Conservation (phyloP, 495 filamentous ascomycete species). For the Xylaria flabelliformis region DNA sequence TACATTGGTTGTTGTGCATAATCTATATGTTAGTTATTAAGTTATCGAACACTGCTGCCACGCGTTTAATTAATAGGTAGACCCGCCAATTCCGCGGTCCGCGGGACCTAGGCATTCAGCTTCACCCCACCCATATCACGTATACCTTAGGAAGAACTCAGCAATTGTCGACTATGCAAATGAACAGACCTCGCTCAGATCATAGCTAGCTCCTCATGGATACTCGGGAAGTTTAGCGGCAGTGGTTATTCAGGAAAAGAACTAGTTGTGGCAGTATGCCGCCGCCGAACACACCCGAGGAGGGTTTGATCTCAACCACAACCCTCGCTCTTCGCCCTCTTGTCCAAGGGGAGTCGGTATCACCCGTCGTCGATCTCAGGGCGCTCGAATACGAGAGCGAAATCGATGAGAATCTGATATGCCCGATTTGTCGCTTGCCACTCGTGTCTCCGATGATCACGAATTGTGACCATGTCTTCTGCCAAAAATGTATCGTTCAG, state of each 20-base stretch:
- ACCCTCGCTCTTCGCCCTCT: constrained; percentile 33
- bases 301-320: constrained; percentile 37
- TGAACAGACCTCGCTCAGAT: not conserved
- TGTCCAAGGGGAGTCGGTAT: constrained; percentile 20
- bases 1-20: not conserved
- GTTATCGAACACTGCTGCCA: not conserved
- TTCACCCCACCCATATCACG: constrained; percentile 7
- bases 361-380: constrained; percentile 62
- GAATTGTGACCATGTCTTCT: constrained; percentile 74
- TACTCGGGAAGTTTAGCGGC: not conserved
- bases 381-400: constrained; percentile 70
- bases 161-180: not conserved
- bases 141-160: not conserved
- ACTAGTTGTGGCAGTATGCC: constrained; percentile 33
- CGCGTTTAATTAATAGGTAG: not conserved
- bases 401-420: constrained; percentile 80
- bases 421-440: constrained; percentile 80
- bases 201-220: constrained; percentile 14
- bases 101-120: not conserved
- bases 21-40: not conserved
- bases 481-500: constrained; percentile 69
- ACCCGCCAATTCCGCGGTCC: not conserved
- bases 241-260: not conserved
- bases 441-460: constrained; percentile 76
- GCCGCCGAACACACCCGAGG: constrained; percentile 45